A percentile compares a stretch with the other conserved stretches of the same genome.
Conservation (phyloP, 306 rosid species). For the Glycyrrhiza uralensis region DNA sequence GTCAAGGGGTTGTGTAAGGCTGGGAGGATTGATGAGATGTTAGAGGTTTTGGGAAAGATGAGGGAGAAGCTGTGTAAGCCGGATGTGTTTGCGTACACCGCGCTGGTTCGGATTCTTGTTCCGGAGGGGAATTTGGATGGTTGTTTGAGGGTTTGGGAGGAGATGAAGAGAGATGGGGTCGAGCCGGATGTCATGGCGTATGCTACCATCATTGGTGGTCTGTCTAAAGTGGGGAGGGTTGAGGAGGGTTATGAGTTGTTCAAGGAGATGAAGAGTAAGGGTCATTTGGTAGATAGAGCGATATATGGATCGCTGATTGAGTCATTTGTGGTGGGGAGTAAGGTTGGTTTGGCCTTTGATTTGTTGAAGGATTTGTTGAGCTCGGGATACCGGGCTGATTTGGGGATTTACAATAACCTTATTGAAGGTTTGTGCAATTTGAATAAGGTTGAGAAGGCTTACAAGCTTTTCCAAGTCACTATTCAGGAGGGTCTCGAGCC, state of each 20-base stretch:
- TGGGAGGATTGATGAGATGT: conserved; percentile 62
- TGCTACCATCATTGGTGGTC: conserved; percentile 55
- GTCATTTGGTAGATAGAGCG: conserved; percentile 66
- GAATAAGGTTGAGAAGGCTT: conserved; percentile 63
- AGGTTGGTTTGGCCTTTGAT: conserved; percentile 65
- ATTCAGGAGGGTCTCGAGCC: conserved; percentile 63
- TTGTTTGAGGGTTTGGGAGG: conserved; percentile 75
- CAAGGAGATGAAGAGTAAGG: conserved; percentile 75
- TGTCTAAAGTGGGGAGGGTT: conserved; percentile 57
- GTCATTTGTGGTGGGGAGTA: conserved; percentile 55
- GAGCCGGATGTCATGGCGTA: conserved; percentile 74
- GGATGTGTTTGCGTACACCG: conserved; percentile 81
- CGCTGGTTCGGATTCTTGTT: conserved; percentile 57
- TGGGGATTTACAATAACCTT: conserved; percentile 67
- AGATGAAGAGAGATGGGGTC: conserved; percentile 64
- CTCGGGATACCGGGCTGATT: conserved; percentile 73
- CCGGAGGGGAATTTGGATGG: conserved; percentile 57
- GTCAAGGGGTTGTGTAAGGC: conserved; percentile 70
- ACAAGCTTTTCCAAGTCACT: conserved; percentile 57
- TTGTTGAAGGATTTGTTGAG: conserved; percentile 69
- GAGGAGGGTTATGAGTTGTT: conserved; percentile 64
- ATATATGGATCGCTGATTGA: conserved; percentile 64
- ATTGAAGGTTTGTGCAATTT: conserved; percentile 68
- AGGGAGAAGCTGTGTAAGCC: conserved; percentile 67
- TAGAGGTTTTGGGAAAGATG: conserved; percentile 58